Evolutionary conservation across 2,329 filamentous ascomycete genomes (phyloP).

Genomic region (Aspergillus caelatus): DNA sequence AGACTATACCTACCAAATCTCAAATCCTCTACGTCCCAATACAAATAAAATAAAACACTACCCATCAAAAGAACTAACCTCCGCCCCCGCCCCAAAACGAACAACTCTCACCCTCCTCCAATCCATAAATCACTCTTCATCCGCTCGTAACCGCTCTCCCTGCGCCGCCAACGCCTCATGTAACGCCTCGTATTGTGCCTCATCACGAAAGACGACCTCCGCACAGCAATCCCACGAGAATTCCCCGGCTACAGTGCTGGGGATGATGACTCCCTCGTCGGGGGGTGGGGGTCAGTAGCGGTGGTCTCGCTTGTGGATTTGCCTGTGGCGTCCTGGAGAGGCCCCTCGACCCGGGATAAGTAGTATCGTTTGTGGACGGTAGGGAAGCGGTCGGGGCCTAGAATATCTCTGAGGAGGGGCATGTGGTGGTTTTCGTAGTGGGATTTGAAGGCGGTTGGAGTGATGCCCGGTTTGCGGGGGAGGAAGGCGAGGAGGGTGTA

Average conservation of each 20-base stretch:
- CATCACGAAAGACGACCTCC: not conserved
- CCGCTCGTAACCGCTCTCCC: not conserved
- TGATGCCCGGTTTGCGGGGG: not conserved
- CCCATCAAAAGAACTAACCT: not conserved
- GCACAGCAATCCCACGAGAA: not conserved
- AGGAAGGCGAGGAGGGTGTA: not conserved
- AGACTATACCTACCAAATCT: too few relatives aligned
- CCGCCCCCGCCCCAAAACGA: not conserved
- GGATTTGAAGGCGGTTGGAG: not conserved
- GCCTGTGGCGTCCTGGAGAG: too few relatives aligned
- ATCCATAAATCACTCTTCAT: not conserved
- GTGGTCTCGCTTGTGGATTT: too few relatives aligned
- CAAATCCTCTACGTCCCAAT: too few relatives aligned
- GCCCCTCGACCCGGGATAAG: not conserved
- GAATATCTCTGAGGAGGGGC: not conserved
- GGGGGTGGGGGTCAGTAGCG: too few relatives aligned
- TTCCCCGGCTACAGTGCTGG: not conserved
- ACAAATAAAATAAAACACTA: too few relatives aligned
- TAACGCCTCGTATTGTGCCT: not conserved
- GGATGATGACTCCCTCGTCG: not conserved
- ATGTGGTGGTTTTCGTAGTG: not conserved
- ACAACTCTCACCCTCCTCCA: not conserved
- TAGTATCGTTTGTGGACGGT: not conserved
- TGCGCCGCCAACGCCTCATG: not conserved
- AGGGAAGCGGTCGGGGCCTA: not conserved